phyloP scores from a whole-genome alignment of 2,329 filamentous ascomycete genomes.

The Ophiostoma himal-ulmi region DNA sequence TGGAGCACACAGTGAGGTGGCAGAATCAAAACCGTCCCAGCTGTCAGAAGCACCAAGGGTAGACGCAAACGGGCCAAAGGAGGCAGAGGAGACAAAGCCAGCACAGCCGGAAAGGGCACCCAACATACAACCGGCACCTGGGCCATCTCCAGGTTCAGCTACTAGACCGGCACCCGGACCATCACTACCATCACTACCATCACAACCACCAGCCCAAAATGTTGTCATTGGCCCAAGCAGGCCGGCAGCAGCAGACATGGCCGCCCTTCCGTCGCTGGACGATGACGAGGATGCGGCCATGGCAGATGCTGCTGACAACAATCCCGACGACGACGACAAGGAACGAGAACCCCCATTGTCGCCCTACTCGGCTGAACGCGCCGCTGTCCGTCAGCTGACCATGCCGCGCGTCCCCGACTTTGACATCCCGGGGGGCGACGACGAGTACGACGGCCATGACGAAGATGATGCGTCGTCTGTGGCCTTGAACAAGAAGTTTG shows the following conservation, averaged over 20 bases:
- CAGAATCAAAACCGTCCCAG: not conserved
- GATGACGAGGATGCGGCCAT: conserved; percentile 10
- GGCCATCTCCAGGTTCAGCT: not conserved
- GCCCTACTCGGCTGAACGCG: conserved; percentile 61
- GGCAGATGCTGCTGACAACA: not conserved
- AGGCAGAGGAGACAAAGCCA: not conserved
- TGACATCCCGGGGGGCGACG: conserved; percentile 67
- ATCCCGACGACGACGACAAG: not conserved
- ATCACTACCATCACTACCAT: not conserved
- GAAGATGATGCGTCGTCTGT: conserved; percentile 33
- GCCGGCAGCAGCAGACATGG: conserved; percentile 17
- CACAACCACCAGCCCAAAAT: not conserved
- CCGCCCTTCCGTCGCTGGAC: not conserved
- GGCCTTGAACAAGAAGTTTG: conserved; percentile 58
- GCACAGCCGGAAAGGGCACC: not conserved
- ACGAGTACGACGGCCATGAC: conserved; percentile 51
- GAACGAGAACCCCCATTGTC: conserved; percentile 40
- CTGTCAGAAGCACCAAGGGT: not conserved
- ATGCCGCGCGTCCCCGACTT: conserved; percentile 67
- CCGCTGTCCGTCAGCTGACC: conserved; percentile 64
- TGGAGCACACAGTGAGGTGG: not conserved
- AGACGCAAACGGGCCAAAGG: not conserved
- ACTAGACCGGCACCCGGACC: not conserved
- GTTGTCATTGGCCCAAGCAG: conserved; percentile 21
- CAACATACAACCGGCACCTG: not conserved